Percentiles rank a stretch among this genome's conserved stretches.
phyloP scores from a whole-genome alignment of 306 rosid genomes.

The Gastrolobium bilobum region DNA sequence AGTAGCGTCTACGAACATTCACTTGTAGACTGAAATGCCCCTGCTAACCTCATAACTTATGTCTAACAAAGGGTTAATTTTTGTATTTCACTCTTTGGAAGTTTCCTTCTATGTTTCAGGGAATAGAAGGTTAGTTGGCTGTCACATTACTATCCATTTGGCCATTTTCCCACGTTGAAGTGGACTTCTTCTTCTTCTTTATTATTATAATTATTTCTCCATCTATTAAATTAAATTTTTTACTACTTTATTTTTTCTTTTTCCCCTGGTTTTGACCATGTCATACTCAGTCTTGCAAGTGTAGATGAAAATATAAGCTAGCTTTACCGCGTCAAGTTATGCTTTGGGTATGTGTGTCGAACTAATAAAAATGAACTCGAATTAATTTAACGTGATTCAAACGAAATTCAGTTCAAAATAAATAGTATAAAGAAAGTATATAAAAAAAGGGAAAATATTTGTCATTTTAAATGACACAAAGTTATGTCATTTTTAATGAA shows the following conservation, averaged over 20 bases:
- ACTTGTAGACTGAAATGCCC: conserved; percentile 37
- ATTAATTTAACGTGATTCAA: too few species aligned
- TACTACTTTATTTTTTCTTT: not conserved
- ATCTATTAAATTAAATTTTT: too few species aligned
- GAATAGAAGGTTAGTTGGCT: conserved; percentile 3
- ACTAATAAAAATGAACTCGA: too few species aligned
- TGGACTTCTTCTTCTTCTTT: not conserved
- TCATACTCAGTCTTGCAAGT: not conserved
- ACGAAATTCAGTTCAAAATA: too few species aligned
- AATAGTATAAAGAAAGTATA: too few species aligned
- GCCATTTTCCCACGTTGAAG: not conserved
- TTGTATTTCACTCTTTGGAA: conserved; percentile 40
- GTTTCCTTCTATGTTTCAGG: conserved; percentile 39
- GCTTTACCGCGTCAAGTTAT: too few species aligned
- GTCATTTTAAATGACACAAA: too few species aligned
- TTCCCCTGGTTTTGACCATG: not conserved
- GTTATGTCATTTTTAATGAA: too few species aligned
- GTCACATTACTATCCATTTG: not conserved
- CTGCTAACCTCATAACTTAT: not conserved
- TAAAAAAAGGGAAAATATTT: too few species aligned
- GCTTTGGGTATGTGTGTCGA: too few species aligned
- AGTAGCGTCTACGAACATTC: not conserved
- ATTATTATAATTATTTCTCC: not conserved
- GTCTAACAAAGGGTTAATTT: not conserved
- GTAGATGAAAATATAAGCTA: not conserved